These are phyloP conservation scores for Cladosporium sp. DNA, from an alignment of 2,329 filamentous ascomycete species.

Conservation along the genomic window DNA sequence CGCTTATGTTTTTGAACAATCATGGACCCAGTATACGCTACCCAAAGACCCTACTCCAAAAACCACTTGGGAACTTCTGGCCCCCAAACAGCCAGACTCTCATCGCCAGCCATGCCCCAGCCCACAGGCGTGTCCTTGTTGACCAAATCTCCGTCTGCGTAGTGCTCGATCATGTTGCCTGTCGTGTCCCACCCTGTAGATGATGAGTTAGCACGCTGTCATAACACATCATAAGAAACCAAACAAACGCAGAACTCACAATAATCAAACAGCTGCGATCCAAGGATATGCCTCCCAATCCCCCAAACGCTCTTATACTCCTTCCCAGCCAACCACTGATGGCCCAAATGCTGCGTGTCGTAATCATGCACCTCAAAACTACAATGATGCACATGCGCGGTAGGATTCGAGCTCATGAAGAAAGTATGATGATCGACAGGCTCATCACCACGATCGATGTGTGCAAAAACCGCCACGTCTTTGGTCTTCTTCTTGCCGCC, in stretches of 20 bases:
- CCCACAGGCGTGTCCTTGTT: constrained; percentile 46
- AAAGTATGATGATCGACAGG: constrained; percentile 54
- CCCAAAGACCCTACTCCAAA: constrained; percentile 16
- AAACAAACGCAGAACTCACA: background rate
- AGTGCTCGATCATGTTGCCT: constrained; percentile 52
- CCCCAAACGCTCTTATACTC: constrained; percentile 65
- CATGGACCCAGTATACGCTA: background rate
- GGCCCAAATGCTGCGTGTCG: constrained; percentile 64
- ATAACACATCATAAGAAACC: background rate
- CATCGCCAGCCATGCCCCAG: constrained; percentile 34
- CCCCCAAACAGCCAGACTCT: constrained; percentile 27
- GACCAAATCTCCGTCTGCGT: constrained; percentile 65
- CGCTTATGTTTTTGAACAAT: too few relatives aligned
- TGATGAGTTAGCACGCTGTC: background rate
- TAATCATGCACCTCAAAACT: constrained; percentile 68
- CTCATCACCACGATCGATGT: constrained; percentile 48
- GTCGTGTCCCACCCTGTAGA: constrained; percentile 44
- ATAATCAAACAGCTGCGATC: constrained; percentile 68
- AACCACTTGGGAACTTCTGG: constrained; percentile 29
- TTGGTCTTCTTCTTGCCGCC: constrained; percentile 17
- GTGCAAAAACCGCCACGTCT: constrained; percentile 41
- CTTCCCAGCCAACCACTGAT: constrained; percentile 61
- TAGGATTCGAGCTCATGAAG: constrained; percentile 42
- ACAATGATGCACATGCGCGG: constrained; percentile 59
- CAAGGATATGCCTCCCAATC: constrained; percentile 64